Evolutionary conservation across 768 basidiomycete genomes (phyloP).

Genomic region (Hericium erinaceus): DNA sequence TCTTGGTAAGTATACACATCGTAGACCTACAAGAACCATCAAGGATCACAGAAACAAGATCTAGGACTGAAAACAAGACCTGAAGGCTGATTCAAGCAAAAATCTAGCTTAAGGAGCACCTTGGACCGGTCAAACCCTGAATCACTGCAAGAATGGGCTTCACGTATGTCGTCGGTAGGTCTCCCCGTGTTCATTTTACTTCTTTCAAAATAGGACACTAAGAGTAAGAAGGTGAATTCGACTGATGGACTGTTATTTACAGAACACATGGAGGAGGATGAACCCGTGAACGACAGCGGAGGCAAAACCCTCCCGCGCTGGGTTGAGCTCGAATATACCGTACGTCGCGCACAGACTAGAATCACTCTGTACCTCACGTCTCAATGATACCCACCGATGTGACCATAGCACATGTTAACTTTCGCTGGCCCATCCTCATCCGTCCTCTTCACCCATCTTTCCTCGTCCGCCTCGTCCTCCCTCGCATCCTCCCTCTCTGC

Average conservation of each 20-base stretch:
- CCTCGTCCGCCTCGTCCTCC: constrained; percentile 51
- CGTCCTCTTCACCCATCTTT: constrained; percentile 84
- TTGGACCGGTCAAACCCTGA: no score
- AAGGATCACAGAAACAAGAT: no score
- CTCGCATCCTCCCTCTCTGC: constrained; percentile 30
- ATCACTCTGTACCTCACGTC: background rate
- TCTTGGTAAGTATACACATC: no score
- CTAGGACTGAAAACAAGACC: no score
- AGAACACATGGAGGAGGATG: constrained; percentile 98
- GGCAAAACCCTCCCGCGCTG: constrained; percentile 57
- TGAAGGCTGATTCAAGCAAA: no score
- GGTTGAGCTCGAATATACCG: constrained; percentile 90
- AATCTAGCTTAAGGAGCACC: no score
- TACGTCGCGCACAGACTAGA: constrained; percentile 23
- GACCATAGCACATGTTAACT: constrained; percentile 67
- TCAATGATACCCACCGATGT: background rate
- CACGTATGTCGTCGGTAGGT: constrained; percentile 21
- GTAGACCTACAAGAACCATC: no score
- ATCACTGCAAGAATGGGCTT: constrained; percentile 15
- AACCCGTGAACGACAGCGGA: constrained; percentile 44
- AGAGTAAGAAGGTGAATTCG: background rate
- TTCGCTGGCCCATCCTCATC: constrained; percentile 57
- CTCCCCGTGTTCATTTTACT: background rate
- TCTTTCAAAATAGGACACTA: background rate
- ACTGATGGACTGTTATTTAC: background rate